Base-by-base conservation (phyloP, 169 alveolate species). In the Perkinsus marinus region DNA sequence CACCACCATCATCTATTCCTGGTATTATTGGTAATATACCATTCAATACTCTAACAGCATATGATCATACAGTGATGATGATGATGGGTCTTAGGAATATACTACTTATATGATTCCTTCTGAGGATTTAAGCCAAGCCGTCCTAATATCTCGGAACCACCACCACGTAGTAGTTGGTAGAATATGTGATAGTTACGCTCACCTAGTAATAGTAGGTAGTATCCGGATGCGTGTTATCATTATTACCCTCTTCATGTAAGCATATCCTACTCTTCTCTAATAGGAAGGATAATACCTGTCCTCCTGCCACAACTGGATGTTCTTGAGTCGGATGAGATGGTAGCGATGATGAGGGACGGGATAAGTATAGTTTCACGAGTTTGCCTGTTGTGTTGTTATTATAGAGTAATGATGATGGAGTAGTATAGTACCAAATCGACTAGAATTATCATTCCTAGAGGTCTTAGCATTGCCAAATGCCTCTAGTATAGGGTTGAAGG, bases 131-230 rank as follows among this genome's bases (percentile, higher is more conserved):
- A 26, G 34, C 34, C 79, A 13, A 57, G 34, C 9, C 79, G 26
- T 2, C 79, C 79, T 19, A 57, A 30, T 57, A 57, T 13, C 34
- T 57, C 79, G 3, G 79, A 30, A 26, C 79, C 22, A 57, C 79
- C 97, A 96, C 68, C 91, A 93, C 93, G 68, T 36, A 95, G 39
- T 68, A 97, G 92, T 91, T 97, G 99, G 95, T 98, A 99, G 95
- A 99, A 98, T 26, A 99, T 98, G 94, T 99, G 99, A 92, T 97
- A 99, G 39, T 98, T 97, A 68, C 99, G 95, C 94, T 99, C 99
- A 39, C 95, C 97, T 89, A 95, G 95, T 89, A 95, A 68, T 57
- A 2, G 22, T 57, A 95, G 0, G 99, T 97, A 94, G 96, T 97
- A 0, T 98, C 98, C 3, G 46, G 10, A 41, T 41, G 46, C 7